phyloP scores from a whole-genome alignment of 2,329 filamentous ascomycete genomes.

The Verticillium dahliae region DNA sequence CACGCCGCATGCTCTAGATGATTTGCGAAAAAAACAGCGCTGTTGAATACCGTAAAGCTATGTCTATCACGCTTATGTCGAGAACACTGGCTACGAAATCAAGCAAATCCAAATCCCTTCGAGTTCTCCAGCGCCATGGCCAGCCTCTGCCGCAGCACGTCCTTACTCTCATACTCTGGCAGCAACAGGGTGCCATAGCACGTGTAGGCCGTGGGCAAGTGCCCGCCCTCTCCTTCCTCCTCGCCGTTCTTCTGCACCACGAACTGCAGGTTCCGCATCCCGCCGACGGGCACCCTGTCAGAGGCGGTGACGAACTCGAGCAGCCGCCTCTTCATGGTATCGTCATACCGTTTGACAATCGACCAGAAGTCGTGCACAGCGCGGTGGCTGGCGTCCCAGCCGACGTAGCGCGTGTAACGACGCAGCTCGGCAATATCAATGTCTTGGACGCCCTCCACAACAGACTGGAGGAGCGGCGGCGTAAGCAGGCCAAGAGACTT shows the following conservation, averaged over 20 bases:
- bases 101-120: conserved; percentile 83
- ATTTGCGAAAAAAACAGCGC: not conserved
- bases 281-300: conserved; percentile 83
- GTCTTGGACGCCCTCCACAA: conserved; percentile 77
- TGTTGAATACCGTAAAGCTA: not conserved
- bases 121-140: conserved; percentile 83
- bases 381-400: conserved; percentile 64
- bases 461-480: conserved; percentile 61
- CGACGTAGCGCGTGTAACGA: conserved; percentile 69
- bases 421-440: conserved; percentile 73
- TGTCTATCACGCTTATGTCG: not conserved
- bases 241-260: conserved; percentile 72
- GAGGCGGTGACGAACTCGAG: conserved; percentile 94
- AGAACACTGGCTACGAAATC: not conserved
- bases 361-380: conserved; percentile 79
- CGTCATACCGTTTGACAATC: conserved; percentile 61
- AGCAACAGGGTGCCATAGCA: conserved; percentile 87
- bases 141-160: conserved; percentile 67
- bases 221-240: conserved; percentile 36
- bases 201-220: conserved; percentile 80
- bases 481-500: conserved; percentile 68
- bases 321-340: conserved; percentile 65
- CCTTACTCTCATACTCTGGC: conserved; percentile 70
- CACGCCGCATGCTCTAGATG: no score
- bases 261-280: conserved; percentile 76